phyloP scores from a whole-genome alignment of 2,329 filamentous ascomycete genomes.

The Sarocladium strictum region DNA sequence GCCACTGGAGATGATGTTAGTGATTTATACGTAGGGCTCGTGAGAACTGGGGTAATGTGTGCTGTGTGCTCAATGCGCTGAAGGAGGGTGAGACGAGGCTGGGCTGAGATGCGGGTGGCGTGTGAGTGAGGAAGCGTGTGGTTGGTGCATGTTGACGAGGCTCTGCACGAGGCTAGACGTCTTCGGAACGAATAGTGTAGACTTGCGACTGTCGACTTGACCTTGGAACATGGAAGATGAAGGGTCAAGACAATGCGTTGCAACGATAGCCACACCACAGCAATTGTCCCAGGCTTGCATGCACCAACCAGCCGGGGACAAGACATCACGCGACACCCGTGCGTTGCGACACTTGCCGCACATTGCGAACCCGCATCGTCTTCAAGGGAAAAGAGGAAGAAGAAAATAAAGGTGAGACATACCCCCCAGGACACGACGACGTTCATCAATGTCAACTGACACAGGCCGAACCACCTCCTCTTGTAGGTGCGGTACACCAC shows the following conservation, averaged over 20 bases:
- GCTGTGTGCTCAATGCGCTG: not conserved
- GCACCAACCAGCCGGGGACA: no score
- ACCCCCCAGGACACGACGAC: conserved; percentile 94
- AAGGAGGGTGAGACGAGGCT: conserved; percentile 6
- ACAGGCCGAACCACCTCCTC: conserved; percentile 81
- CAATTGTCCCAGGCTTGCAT: not conserved
- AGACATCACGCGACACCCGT: not conserved
- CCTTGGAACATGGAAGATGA: no score
- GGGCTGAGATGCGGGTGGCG: not conserved
- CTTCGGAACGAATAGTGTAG: no score
- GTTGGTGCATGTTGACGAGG: not conserved
- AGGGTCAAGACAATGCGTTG: no score
- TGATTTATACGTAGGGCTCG: not conserved
- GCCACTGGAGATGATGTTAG: conserved; percentile 55
- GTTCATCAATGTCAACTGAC: conserved; percentile 80
- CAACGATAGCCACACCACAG: no score
- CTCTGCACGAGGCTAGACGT: not conserved
- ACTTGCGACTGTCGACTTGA: no score
- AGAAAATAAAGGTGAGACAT: conserved; percentile 35
- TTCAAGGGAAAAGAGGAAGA: not conserved
- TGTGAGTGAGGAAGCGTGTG: not conserved
- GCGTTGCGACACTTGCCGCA: not conserved
- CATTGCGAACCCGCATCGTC: not conserved
- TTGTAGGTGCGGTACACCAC: conserved; percentile 57
- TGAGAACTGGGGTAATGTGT: not conserved